Evolutionary conservation across 2,329 filamentous ascomycete genomes (phyloP).

Genomic region (Thielaviopsis populi): DNA sequence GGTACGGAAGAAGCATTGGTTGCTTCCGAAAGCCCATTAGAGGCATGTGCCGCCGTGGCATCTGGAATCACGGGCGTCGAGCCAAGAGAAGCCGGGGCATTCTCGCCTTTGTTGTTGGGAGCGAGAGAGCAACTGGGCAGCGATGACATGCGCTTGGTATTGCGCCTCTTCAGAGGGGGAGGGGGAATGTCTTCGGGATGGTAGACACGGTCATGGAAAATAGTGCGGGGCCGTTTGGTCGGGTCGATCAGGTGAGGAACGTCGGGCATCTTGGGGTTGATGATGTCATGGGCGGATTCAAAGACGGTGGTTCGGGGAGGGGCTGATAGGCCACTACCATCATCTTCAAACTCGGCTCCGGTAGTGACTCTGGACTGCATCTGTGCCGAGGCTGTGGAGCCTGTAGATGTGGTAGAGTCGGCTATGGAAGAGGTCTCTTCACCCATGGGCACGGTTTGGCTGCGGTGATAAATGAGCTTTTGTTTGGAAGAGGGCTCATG

Average conservation of each 20-base stretch:
- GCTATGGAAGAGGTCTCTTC: neutral
- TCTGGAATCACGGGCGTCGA: constrained; percentile 17
- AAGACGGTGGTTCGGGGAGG: constrained; percentile 89
- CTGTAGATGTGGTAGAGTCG: neutral
- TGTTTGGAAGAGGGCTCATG: constrained; percentile 41
- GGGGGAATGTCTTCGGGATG: constrained; percentile 85
- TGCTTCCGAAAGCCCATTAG: constrained; percentile 12
- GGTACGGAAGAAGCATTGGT: neutral
- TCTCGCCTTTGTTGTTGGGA: neutral
- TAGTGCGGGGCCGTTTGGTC: constrained; percentile 64
- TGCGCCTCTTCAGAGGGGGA: constrained; percentile 48
- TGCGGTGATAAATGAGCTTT: constrained; percentile 58
- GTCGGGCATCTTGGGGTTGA: constrained; percentile 77
- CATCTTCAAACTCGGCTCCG: constrained; percentile 34
- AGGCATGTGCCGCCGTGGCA: neutral
- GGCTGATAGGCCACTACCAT: constrained; percentile 37
- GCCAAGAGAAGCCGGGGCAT: neutral
- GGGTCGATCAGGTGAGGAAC: constrained; percentile 74
- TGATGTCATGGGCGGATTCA: constrained; percentile 80
- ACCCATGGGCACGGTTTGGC: constrained; percentile 49
- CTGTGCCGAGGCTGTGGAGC: constrained; percentile 14
- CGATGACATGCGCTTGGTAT: constrained; percentile 24
- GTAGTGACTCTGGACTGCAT: constrained; percentile 31
- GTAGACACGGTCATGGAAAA: constrained; percentile 94
- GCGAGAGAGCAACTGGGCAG: constrained; percentile 19